Base-by-base conservation (phyloP, 306 rosid genomes). In the Quercus variabilis region DNA sequence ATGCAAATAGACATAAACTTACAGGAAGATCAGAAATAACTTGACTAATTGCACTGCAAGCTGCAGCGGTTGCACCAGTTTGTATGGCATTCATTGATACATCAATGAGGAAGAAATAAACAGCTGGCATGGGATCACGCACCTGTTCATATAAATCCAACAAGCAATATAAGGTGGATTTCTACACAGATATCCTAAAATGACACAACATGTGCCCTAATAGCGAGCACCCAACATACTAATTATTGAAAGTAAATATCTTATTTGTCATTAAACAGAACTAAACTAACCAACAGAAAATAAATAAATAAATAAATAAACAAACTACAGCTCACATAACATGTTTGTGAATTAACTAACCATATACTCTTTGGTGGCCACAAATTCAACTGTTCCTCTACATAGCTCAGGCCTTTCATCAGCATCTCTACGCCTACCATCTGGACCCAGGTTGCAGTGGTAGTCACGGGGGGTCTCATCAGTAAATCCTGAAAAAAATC, bases 61-160 rank as follows among this genome's bases (percentile, higher is more conserved):
- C 99, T 81, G 99, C 99, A 80, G 94, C 99, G 67, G 99, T 85
- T 65, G 99, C 99, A 84, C 99, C 99, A 84, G 96, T 95, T 89
- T 95, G 98, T 74, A 95, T 82, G 58, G 99, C 96, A 82, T 95
- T 95, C 97, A 91, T 90, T 72, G 99, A 93, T 62, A 93, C 99
- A 89, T 95, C 99, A 33, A 95, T 83, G 81, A 95, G 98, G 83
- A 93, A 95, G 84, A 95, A 95, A 84, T 89, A 95, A 68, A 89
- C 96, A 56, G 99, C 98, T 5, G 99, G 97, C 98, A 95, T 95
- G 76, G 99, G 99, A 82, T 95, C 98, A 43, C 99, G 96, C 78
- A 95, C 99, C 38, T 5, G 15, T 63, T 63, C 41, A 6, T 28
- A 4, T 13, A 63, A 28, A 35, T 63, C 69, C 69, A 63, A 13